These are phyloP conservation scores for Scedosporium aurantiacum DNA, from an alignment of 2,329 filamentous ascomycete species.

Conservation along the genomic window DNA sequence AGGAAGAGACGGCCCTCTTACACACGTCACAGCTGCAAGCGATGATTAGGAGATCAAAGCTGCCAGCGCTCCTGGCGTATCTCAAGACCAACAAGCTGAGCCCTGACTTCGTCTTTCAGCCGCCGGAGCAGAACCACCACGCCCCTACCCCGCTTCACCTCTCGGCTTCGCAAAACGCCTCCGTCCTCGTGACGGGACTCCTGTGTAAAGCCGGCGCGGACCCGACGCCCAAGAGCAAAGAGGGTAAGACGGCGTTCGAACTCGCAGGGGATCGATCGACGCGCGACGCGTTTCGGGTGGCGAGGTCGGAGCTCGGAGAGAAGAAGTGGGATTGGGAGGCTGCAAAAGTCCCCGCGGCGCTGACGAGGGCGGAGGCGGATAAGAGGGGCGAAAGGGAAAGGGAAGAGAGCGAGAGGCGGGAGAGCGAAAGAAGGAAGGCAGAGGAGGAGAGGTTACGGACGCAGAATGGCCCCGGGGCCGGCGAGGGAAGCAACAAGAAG, in stretches of 20 bases:
- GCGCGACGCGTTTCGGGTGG: conserved; percentile 83
- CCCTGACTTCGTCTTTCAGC: conserved; percentile 65
- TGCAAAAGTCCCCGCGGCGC: conserved; percentile 58
- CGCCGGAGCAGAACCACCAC: conserved; percentile 62
- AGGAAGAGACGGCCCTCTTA: conserved; percentile 69
- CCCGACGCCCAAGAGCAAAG: conserved; percentile 57
- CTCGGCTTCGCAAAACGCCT: conserved; percentile 68
- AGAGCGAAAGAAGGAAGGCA: conserved; percentile 56
- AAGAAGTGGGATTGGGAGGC: conserved; percentile 65
- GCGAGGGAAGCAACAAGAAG: conserved; percentile 39
- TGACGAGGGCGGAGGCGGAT: conserved; percentile 63
- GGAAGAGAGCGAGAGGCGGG: conserved; percentile 54
- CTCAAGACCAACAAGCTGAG: conserved; percentile 63
- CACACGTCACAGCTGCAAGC: conserved; percentile 86
- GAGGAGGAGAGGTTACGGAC: conserved; percentile 63
- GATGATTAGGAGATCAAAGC: conserved; percentile 78
- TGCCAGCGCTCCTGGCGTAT: conserved; percentile 77
- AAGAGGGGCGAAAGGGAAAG: conserved; percentile 59
- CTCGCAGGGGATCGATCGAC: conserved; percentile 77
- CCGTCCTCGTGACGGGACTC: conserved; percentile 66
- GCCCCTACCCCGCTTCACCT: conserved; percentile 77
- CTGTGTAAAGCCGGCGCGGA: conserved; percentile 65
- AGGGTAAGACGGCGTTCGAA: conserved; percentile 80
- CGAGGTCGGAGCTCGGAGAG: conserved; percentile 73
- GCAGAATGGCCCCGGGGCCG: conserved; percentile 49